Conservation (phyloP, 2,329 filamentous ascomycete species). For the Fonsecaea multimorphosa region DNA sequence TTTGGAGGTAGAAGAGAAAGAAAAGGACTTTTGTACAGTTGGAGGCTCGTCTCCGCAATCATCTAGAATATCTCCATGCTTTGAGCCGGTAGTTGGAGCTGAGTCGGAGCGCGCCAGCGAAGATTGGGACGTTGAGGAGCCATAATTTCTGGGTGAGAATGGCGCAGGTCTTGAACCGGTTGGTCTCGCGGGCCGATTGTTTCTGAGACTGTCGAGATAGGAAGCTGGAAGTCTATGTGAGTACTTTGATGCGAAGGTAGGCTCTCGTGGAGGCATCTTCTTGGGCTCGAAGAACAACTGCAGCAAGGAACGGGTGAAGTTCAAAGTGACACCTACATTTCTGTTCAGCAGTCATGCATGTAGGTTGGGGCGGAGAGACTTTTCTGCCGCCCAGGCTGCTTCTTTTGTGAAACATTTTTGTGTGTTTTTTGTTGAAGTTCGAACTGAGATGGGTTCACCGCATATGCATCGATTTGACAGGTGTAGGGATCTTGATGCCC, state of each 20-base stretch:
- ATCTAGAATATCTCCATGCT: constrained; percentile 8
- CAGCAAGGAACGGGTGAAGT: background rate
- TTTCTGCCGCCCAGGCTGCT: constrained; percentile 50
- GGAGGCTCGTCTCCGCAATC: constrained; percentile 12
- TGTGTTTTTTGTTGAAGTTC: constrained; percentile 16
- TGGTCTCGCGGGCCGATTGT: constrained; percentile 62
- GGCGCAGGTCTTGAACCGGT: constrained; percentile 67
- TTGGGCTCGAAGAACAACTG: background rate
- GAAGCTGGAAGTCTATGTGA: constrained; percentile 52
- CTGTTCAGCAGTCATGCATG: constrained; percentile 55
- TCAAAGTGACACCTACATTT: constrained; percentile 48
- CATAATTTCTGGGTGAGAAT: constrained; percentile 34
- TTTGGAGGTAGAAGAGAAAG: constrained; percentile 28
- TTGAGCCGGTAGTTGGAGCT: constrained; percentile 13
- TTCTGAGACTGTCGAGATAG: constrained; percentile 66
- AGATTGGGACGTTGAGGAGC: constrained; percentile 24
- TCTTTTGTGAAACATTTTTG: constrained; percentile 48
- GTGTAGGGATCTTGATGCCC: constrained; percentile 3
- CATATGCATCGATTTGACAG: constrained; percentile 22
- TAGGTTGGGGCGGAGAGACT: constrained; percentile 54
- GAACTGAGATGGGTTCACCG: constrained; percentile 17
- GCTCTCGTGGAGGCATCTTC: constrained; percentile 32
- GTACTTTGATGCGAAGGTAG: constrained; percentile 36
- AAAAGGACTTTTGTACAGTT: constrained; percentile 26
- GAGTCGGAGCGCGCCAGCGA: constrained; percentile 38